Percentiles rank a stretch among this genome's conserved stretches.
Conservation (phyloP, 2,329 filamentous ascomycete species). For the Cercospora berteroae region DNA sequence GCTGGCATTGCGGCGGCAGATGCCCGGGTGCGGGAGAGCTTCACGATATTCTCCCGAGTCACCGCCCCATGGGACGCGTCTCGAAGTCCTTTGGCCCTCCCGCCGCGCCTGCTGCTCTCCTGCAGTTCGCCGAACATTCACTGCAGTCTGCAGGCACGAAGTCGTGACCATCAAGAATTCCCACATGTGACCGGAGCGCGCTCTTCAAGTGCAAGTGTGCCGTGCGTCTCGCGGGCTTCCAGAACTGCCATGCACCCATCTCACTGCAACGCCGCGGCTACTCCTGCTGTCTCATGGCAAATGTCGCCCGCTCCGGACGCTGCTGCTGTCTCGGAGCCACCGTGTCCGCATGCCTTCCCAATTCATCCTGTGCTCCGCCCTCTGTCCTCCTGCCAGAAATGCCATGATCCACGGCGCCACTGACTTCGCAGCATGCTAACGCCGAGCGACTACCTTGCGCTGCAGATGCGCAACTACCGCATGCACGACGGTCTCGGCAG, state of each 20-base stretch:
- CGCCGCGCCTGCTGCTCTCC: neutral
- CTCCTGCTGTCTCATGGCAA: neutral
- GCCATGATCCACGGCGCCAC: neutral
- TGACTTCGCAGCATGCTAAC: neutral
- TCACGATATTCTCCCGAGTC: neutral
- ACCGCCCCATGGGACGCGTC: neutral
- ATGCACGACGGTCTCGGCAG: neutral
- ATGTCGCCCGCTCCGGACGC: neutral
- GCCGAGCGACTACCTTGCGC: neutral
- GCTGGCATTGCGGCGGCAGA: neutral
- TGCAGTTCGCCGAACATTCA: neutral
- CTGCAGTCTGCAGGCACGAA: neutral
- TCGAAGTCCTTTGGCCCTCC: neutral
- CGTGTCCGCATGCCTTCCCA: neutral
- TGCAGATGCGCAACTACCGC: neutral
- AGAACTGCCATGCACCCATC: neutral
- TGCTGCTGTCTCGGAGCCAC: neutral
- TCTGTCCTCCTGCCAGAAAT: neutral
- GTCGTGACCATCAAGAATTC: neutral
- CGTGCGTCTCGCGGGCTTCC: neutral
- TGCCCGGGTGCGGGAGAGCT: neutral
- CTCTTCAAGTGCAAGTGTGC: neutral
- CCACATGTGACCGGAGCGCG: neutral
- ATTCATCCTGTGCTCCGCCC: neutral
- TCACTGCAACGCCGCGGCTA: neutral